Conservation (phyloP, 306 rosid species). For the barrel medic (Medicago truncatula) region DNA sequence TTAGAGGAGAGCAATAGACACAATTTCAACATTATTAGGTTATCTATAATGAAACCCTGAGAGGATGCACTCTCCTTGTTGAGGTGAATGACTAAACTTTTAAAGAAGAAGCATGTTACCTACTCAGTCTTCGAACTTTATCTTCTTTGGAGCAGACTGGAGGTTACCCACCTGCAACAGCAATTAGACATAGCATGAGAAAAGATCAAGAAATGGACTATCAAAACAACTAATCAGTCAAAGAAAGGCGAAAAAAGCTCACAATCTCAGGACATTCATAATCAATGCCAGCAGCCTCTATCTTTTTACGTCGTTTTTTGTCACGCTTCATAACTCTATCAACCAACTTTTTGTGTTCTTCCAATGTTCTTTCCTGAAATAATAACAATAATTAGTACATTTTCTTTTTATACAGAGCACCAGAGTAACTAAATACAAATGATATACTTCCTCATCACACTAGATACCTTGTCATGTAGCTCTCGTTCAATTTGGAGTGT, state of each 20-base stretch:
- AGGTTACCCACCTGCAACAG: slow-evolving; percentile 64
- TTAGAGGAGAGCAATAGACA: neutral
- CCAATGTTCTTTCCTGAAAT: slow-evolving; percentile 62
- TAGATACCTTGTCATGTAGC: slow-evolving; percentile 67
- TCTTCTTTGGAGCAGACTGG: slow-evolving; percentile 85
- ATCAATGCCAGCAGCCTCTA: slow-evolving; percentile 85
- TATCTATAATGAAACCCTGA: neutral
- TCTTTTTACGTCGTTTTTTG: slow-evolving; percentile 46
- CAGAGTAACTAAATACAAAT: neutral
- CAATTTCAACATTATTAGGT: neutral
- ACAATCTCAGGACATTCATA: slow-evolving; percentile 89
- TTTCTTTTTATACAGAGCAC: neutral
- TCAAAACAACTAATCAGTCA: neutral
- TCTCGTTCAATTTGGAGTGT: slow-evolving; percentile 64
- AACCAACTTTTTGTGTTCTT: slow-evolving; percentile 62
- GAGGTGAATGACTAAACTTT: neutral
- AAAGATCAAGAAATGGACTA: neutral
- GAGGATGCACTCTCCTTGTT: neutral
- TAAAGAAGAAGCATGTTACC: slow-evolving; percentile 19
- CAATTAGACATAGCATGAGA: slow-evolving; percentile 21
- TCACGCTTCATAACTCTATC: slow-evolving; percentile 65
- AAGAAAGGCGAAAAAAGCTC: slow-evolving; percentile 38
- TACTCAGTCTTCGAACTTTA: slow-evolving; percentile 61
- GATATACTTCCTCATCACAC: neutral
- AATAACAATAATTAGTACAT: slow-evolving; percentile 16